Evolutionary conservation across 495 filamentous ascomycete genomes (phyloP), one percentile per base, ranked within the genome.

Genomic region (Chaetomium cochliodes): DNA sequence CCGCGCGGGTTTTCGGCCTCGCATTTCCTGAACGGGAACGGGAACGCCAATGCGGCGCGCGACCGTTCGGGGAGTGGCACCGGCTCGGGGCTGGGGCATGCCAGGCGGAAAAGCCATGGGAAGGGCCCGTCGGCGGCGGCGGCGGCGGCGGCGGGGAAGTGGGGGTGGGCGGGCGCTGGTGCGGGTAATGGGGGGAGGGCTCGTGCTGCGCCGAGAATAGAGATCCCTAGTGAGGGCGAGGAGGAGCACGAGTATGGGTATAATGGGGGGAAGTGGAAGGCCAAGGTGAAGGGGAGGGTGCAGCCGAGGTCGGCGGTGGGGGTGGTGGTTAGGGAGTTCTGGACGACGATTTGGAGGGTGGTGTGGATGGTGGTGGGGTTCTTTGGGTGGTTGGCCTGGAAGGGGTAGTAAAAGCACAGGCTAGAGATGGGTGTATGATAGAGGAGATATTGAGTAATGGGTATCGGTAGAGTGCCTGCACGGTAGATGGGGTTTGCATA

Each of bases 331-430:
- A 72, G 69, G 9, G 80, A 83, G 68, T 62, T 79, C n/a, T 82
- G 79, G 80, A 80, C 80, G 1, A 78, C 70, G 18, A 58, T 72
- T 6, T 83, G 71, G 72, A 62, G 80, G 44, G 75, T 78, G 0
- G 72, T 62, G 28, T 83, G 80, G 80, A 81, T 83, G 76, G 78
- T 72, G 30, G 49, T 79, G 41, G 42, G 69, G 26, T 74, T 79
- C 46, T 83, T 75, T 69, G 71, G 58, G 8, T 82, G 72, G 62
- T 65, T 83, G 50, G 68, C 70, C 16, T 77, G 70, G 62, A 74
- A 73, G 65, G 79, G 79, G 9, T 82, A 56, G 55, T 44, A 11
- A 11, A 18, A 42, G 28, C 2, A 30, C 2, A 30, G 28, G 16
- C 18, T 12, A 11, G 18, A 8, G 13, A 22, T 52, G 53, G 33